Evolutionary conservation across 2,329 filamentous ascomycete species (phyloP).

Genomic region (Fusarium sublunatum): DNA sequence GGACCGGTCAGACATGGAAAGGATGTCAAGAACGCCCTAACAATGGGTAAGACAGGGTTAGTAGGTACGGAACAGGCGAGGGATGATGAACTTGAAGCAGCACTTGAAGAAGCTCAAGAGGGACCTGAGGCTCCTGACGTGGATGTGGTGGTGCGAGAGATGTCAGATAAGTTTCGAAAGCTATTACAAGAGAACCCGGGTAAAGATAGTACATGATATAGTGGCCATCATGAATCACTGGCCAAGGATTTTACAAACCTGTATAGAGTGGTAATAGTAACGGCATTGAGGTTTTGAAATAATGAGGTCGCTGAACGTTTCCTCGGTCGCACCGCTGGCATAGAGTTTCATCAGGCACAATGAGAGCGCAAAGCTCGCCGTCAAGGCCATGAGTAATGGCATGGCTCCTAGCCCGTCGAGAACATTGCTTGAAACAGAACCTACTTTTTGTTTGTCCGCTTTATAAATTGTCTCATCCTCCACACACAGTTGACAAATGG

Average conservation of each 20-base stretch:
- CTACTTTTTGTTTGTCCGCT: too few species aligned
- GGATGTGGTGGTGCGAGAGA: slow-evolving; percentile 53
- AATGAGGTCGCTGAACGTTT: too few species aligned
- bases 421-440: too few species aligned
- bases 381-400: too few species aligned
- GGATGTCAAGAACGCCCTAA: slow-evolving; percentile 60
- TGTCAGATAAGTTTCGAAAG: slow-evolving; percentile 55
- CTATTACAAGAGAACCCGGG: slow-evolving; percentile 43
- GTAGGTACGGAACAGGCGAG: slow-evolving; percentile 45
- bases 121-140: slow-evolving; percentile 57
- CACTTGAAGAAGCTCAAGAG: slow-evolving; percentile 48
- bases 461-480: too few species aligned
- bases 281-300: too few species aligned
- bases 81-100: slow-evolving; percentile 34
- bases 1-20: slow-evolving; percentile 66
- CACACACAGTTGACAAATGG: too few species aligned
- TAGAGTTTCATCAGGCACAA: too few species aligned
- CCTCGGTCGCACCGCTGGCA: too few species aligned
- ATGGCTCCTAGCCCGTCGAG: too few species aligned
- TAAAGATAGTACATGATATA: slow-evolving; percentile 1
- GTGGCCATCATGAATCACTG: background rate
- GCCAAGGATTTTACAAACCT: background rate
- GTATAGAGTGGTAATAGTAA: slow-evolving; percentile 4
- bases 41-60: slow-evolving; percentile 58
- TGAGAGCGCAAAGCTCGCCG: too few species aligned